Conservation (phyloP, 2,329 filamentous ascomycete genomes). For the Tolypocladium ovalisporum region DNA sequence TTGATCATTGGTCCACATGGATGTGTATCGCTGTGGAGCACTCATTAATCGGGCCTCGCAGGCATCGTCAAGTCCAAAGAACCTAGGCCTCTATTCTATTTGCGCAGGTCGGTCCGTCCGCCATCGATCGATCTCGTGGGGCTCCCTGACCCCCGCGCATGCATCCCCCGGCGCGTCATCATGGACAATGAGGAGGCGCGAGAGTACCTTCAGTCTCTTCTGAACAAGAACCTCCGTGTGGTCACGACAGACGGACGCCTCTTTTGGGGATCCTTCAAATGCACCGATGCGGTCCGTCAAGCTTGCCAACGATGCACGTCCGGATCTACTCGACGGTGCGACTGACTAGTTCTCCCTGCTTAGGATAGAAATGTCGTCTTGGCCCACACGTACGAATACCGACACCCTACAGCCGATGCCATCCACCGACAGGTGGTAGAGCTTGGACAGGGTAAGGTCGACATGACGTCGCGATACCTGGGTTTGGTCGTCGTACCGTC, state of each 20-base stretch:
- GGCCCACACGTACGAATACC: slow-evolving; percentile 79
- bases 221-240: slow-evolving; percentile 71
- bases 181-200: slow-evolving; percentile 43
- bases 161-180: not conserved
- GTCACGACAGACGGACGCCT: slow-evolving; percentile 74
- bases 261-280: slow-evolving; percentile 87
- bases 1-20: not conserved
- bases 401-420: slow-evolving; percentile 50
- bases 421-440: slow-evolving; percentile 21
- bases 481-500: slow-evolving; percentile 87
- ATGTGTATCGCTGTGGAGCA: not conserved
- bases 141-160: not conserved
- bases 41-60: no score
- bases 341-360: not conserved
- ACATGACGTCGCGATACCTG: slow-evolving; percentile 78
- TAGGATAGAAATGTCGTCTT: slow-evolving; percentile 87
- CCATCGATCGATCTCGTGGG: not conserved
- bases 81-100: not conserved
- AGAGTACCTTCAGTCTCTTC: slow-evolving; percentile 50
- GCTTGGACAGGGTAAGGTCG: slow-evolving; percentile 34
- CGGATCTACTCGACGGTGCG: not conserved
- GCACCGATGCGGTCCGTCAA: slow-evolving; percentile 71
- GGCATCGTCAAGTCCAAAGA: not conserved
- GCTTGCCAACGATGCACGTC: not conserved
- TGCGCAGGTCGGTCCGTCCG: not conserved